Evolutionary conservation across 2,329 filamentous ascomycete species (phyloP), one percentile per base, ranked within the genome.

Genomic region (Ceratocystis ficicola): DNA sequence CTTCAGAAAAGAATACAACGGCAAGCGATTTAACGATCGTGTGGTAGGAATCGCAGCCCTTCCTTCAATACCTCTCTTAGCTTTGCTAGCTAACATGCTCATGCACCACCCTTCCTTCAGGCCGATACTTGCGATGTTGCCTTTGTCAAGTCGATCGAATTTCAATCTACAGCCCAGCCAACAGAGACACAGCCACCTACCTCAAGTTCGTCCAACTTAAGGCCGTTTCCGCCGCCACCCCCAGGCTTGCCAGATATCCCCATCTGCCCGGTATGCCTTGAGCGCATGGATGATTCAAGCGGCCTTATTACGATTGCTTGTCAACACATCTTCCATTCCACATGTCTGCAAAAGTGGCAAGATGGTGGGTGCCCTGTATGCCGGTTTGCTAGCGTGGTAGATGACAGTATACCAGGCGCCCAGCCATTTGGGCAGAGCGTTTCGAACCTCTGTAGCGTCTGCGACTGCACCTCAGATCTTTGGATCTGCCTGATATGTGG

Each of bases 401-500:
- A 78, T 74, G 82, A 75, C 55, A 78, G 77, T 64, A 74, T 76
- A 1, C 62, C 65, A 5, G 62, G 61, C 5, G 46, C 63, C 4
- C 41, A 64, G 65, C 83, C 84, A 0, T 86, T 87, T 71, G 84
- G 84, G 1, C 80, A 79, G 0, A 77, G 77, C 20, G 78, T 77
- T 2, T 84, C 85, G 30, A 90, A 89, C 69, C 80, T 95, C 55
- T 97, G 93, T 75, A 86, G 81, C 62, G 82, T 90, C 3, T 97
- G 93, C 73, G 89, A 90, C 72, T 87, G 86, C 5, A 81, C 86
- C 0, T 81, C 87, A 25, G 95, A 96, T 72, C 82, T 97, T 2
- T 97, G 93, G 93, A 90, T 96, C 68, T 97, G 93, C 74, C 81
- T 97, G 3, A 91, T 96, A 68, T 97, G 93, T 72, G 93, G 92